Percentiles rank a stretch among this genome's conserved stretches.
Conservation (phyloP, 148 eudicot genomes). For the Mesembryanthemum crystallinum region DNA sequence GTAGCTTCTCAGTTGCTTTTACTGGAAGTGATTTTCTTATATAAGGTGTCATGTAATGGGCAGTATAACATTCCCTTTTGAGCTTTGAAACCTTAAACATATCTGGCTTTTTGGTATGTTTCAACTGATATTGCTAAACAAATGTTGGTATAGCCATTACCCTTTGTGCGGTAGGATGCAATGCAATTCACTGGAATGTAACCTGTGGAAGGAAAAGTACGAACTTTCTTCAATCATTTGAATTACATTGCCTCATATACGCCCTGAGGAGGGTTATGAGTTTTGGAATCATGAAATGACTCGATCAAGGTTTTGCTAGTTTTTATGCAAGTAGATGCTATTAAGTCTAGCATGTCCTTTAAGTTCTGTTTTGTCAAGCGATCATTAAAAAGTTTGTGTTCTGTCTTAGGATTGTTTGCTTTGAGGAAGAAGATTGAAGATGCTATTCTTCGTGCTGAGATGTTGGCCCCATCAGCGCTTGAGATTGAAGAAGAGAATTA, state of each 20-base stretch:
- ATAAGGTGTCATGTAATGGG: not conserved
- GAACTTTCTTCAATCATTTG: too few species aligned
- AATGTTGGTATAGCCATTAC: not conserved
- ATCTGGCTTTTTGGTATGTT: not conserved
- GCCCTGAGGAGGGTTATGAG: not conserved
- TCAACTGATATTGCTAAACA: not conserved
- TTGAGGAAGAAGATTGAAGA: constrained; percentile 76
- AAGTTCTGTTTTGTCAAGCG: not conserved
- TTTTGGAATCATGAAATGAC: not conserved
- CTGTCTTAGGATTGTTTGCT: constrained; percentile 64
- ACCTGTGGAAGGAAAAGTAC: not conserved
- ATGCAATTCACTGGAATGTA: not conserved
- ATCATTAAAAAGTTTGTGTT: not conserved
- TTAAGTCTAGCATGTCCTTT: not conserved
- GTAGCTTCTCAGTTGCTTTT: not conserved
- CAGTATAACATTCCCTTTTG: not conserved
- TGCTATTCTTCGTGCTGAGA: constrained; percentile 73
- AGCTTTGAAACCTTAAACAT: not conserved
- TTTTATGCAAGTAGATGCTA: not conserved
- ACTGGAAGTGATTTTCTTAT: not conserved
- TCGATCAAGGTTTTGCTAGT: not conserved
- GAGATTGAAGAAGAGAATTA: constrained; percentile 69
- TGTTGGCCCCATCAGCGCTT: constrained; percentile 56
- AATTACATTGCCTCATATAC: not conserved
- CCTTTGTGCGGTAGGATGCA: not conserved